These are phyloP conservation scores for Urtica urens DNA, from an alignment of 306 rosid genomes.

Conservation along the genomic window DNA sequence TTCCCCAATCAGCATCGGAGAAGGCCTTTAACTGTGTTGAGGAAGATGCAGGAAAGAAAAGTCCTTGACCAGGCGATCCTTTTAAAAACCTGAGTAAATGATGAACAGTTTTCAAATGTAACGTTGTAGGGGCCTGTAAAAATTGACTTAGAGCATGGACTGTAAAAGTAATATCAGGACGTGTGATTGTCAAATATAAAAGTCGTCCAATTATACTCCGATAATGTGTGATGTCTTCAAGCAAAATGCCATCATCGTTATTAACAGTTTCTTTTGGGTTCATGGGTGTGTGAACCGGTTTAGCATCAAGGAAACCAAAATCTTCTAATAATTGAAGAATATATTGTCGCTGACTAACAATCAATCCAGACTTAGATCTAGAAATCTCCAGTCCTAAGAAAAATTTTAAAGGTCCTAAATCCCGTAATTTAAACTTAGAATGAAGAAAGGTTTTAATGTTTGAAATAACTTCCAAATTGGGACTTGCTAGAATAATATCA, in stretches of 20 bases:
- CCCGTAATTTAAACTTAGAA: neutral
- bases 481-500: too few relatives aligned
- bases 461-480: too few relatives aligned
- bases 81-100: neutral
- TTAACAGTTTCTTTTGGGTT: neutral
- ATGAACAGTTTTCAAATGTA: neutral
- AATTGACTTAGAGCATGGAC: neutral
- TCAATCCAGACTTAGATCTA: neutral
- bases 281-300: neutral
- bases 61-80: neutral
- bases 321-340: neutral
- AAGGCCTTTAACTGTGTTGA: neutral
- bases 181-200: neutral
- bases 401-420: neutral
- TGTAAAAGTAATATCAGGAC: neutral
- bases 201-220: neutral
- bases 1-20: neutral
- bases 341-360: neutral
- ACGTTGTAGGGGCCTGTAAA: neutral
- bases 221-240: neutral
- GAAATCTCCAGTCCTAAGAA: neutral
- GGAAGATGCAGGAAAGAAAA: neutral
- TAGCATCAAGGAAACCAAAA: neutral
- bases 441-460: too few relatives aligned
- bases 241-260: neutral